Conservation (phyloP, 441 rosid genomes). For the Raphanus hybrid region DNA sequence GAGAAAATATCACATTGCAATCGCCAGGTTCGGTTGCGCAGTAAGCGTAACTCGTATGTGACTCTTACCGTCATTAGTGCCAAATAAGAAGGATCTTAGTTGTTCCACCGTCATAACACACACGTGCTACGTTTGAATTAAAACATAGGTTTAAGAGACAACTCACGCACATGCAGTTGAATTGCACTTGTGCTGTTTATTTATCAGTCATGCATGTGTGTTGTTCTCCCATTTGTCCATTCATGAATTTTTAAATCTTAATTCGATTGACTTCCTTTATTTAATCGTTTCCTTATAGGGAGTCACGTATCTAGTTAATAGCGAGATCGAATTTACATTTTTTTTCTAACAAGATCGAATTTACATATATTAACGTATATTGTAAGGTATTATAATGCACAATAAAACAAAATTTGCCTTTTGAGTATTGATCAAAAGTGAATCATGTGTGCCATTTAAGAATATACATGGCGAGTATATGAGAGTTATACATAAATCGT, state of each 20-base stretch:
- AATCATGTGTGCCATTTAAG: background rate
- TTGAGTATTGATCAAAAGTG: conserved; percentile 4
- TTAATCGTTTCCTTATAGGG: background rate
- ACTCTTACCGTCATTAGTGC: conserved; percentile 38
- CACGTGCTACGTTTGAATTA: conserved; percentile 33
- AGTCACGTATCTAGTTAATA: conserved; percentile 10
- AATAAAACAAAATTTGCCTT: conserved; percentile 14
- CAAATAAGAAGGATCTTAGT: conserved; percentile 31
- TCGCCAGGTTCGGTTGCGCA: conserved; percentile 35
- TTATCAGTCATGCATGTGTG: conserved; percentile 25
- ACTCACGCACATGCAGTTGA: conserved; percentile 33
- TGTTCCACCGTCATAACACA: conserved; percentile 38
- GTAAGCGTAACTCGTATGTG: conserved; percentile 33
- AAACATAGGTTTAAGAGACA: conserved; percentile 27
- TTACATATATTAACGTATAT: background rate
- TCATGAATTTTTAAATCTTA: background rate
- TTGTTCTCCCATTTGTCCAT: conserved; percentile 20
- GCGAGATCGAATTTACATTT: conserved; percentile 6
- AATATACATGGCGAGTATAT: background rate
- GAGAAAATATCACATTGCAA: background rate
- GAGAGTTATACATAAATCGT: conserved; percentile 4
- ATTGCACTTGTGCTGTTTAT: conserved; percentile 39
- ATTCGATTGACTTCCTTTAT: background rate
- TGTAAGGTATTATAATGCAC: conserved; percentile 1
- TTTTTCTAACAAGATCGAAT: background rate